phyloP scores from a whole-genome alignment of 805 yeast species.

The Pichia nanzhaoensis region DNA sequence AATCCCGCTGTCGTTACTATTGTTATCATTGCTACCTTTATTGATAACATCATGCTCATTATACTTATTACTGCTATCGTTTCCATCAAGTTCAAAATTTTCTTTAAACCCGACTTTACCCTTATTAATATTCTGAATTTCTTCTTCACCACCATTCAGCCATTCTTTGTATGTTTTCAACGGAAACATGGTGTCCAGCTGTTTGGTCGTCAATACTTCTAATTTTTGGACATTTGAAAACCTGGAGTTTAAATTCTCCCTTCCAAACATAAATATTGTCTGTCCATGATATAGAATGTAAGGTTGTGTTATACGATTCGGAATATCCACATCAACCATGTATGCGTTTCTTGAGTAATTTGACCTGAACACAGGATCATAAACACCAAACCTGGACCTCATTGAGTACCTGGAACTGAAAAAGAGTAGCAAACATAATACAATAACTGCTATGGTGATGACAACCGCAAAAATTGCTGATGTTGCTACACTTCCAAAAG shows the following conservation, averaged over 20 bases:
- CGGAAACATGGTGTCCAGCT: conserved; percentile 59
- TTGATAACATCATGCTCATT: too few species aligned
- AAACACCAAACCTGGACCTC: conserved; percentile 50
- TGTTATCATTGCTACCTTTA: background rate
- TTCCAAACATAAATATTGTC: conserved; percentile 8
- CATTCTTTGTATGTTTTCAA: conserved; percentile 49
- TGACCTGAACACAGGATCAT: conserved; percentile 27
- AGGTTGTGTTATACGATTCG: conserved; percentile 5
- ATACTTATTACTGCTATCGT: too few species aligned
- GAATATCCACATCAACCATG: conserved; percentile 3
- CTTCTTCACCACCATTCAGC: conserved; percentile 55
- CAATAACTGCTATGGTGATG: conserved; percentile 51
- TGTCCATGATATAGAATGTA: conserved; percentile 9
- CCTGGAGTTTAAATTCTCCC: background rate
- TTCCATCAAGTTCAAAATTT: conserved; percentile 32
- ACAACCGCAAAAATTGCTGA: conserved; percentile 61
- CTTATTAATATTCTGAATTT: conserved; percentile 39
- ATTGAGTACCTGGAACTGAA: conserved; percentile 57
- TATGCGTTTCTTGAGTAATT: conserved; percentile 14
- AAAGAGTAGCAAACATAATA: conserved; percentile 49
- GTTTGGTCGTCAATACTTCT: conserved; percentile 37
- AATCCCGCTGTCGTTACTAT: background rate
- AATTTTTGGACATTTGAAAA: conserved; percentile 32
- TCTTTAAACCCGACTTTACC: conserved; percentile 30
- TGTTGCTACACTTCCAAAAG: conserved; percentile 44